Conservation (phyloP, 192 early-diverging fungal genomes). For the Gonapodya sp. region DNA sequence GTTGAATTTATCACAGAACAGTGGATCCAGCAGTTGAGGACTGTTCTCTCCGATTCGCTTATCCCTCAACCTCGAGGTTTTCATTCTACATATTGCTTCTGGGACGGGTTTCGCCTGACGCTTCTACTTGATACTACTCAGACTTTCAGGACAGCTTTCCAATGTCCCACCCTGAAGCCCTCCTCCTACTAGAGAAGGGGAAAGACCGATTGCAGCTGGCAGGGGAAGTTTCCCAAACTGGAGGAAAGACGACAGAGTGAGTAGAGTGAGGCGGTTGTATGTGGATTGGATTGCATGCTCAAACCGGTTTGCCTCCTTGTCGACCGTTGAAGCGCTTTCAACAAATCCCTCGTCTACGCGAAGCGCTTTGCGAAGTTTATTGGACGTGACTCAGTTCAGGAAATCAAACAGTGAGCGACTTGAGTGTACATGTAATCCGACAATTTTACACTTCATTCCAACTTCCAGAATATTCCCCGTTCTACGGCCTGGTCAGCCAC, state of each 20-base stretch:
- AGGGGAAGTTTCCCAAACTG: neutral
- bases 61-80: no score
- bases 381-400: neutral
- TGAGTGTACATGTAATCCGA: neutral
- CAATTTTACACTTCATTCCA: neutral
- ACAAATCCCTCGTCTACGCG: neutral
- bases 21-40: no score
- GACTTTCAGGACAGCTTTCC: neutral
- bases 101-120: no score
- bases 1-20: no score
- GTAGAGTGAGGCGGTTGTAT: no score
- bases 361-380: neutral
- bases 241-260: neutral
- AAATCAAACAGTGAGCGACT: neutral
- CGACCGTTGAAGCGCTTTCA: neutral
- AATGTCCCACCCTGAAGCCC: neutral
- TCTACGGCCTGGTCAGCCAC: neutral
- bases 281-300: no score
- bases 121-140: no score
- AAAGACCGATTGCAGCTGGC: neutral
- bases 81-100: no score
- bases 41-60: no score
- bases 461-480: neutral
- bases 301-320: no score
- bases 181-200: neutral